A percentile compares a stretch with the other conserved stretches of the same genome.
phyloP scores from a whole-genome alignment of 2,329 filamentous ascomycete genomes.

The Zymoseptoria brevis region DNA sequence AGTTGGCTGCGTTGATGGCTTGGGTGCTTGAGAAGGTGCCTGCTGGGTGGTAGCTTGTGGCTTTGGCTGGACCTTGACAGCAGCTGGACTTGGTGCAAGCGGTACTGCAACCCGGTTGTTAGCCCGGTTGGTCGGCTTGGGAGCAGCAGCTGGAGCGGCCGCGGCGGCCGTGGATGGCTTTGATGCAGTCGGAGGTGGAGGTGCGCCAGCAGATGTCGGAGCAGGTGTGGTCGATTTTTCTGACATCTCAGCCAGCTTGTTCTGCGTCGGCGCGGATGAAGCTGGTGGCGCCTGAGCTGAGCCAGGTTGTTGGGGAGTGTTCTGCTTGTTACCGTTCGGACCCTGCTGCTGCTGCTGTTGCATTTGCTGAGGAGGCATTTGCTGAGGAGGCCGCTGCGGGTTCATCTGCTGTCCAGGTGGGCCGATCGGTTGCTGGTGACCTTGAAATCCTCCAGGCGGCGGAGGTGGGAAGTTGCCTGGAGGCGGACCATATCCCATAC shows the following conservation, averaged over 20 bases:
- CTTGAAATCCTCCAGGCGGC: constrained; percentile 35
- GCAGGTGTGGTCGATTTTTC: constrained; percentile 34
- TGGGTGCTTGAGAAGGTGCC: constrained; percentile 6
- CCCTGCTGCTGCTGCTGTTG: constrained; percentile 37
- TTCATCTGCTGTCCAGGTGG: constrained; percentile 39
- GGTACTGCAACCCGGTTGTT: constrained; percentile 53
- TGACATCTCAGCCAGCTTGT: constrained; percentile 30
- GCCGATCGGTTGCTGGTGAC: constrained; percentile 45
- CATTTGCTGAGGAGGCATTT: constrained; percentile 36
- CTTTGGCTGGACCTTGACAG: constrained; percentile 19
- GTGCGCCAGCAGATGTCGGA: constrained; percentile 42
- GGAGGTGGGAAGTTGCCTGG: constrained; percentile 46
- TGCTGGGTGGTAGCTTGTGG: constrained; percentile 8
- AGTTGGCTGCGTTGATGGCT: constrained; percentile 12
- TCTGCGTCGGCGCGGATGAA: constrained; percentile 13
- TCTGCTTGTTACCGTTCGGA: constrained; percentile 31
- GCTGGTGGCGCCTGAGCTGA: constrained; percentile 19
- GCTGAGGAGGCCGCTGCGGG: constrained; percentile 19
- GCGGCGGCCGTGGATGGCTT: constrained; percentile 57
- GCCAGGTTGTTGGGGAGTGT: constrained; percentile 27
- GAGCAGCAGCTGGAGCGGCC: constrained; percentile 40
- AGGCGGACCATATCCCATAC: constrained; percentile 26
- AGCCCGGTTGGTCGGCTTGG: constrained; percentile 34
- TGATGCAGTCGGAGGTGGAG: constrained; percentile 59
- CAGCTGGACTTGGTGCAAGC: constrained; percentile 40